phyloP scores from a whole-genome alignment of 2,329 filamentous ascomycete species.

The Aspergillus sp. region DNA sequence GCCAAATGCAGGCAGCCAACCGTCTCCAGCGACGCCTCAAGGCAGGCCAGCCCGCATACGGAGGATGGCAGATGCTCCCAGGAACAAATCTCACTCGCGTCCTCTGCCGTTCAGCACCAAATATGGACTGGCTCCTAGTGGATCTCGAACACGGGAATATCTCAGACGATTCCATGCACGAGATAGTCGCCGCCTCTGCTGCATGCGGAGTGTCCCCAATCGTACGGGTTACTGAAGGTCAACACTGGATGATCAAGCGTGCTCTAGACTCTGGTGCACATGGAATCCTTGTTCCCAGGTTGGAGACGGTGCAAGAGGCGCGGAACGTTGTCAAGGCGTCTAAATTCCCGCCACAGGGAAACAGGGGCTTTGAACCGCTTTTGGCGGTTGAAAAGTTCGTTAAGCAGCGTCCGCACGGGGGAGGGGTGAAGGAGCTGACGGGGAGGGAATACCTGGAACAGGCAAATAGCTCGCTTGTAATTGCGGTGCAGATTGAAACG shows the following conservation, averaged over 20 bases:
- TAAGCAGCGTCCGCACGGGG: no score
- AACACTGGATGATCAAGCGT: constrained; percentile 23
- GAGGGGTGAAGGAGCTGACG: no score
- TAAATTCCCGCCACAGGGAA: constrained; percentile 30
- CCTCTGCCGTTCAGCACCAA: background rate
- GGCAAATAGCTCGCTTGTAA: background rate
- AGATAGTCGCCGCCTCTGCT: constrained; percentile 23
- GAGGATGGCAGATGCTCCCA: background rate
- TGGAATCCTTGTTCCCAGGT: constrained; percentile 51
- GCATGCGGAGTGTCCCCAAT: constrained; percentile 24
- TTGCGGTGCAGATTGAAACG: background rate
- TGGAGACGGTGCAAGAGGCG: constrained; percentile 52
- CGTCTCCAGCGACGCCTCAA: background rate
- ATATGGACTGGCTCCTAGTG: constrained; percentile 61
- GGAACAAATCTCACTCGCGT: background rate
- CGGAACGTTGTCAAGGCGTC: constrained; percentile 19
- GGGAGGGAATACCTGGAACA: background rate
- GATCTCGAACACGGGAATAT: constrained; percentile 29
- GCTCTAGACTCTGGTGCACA: constrained; percentile 26
- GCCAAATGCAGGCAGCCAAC: no score
- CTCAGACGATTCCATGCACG: constrained; percentile 28
- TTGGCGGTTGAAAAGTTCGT: no score
- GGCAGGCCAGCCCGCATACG: background rate
- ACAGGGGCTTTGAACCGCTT: background rate
- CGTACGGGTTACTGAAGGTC: constrained; percentile 19